Conservation (phyloP, 768 basidiomycete species). For the Psilocybe tampanensis region DNA sequence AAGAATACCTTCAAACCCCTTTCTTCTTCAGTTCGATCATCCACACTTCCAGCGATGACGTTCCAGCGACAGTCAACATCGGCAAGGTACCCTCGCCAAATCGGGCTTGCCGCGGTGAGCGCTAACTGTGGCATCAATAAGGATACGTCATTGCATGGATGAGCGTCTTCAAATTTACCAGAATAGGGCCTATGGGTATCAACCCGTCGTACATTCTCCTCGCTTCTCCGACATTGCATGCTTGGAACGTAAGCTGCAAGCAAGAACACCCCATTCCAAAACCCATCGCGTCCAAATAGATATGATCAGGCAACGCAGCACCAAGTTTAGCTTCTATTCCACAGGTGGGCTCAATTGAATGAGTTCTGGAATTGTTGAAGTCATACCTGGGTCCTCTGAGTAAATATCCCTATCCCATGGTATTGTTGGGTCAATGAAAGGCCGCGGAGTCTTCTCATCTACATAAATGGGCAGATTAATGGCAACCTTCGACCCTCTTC, state of each 20-base stretch:
- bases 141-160: too few species aligned
- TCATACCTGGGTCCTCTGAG: slow-evolving; percentile 79
- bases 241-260: slow-evolving; percentile 96
- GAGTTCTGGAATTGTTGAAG: not conserved
- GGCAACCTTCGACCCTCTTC: slow-evolving; percentile 91
- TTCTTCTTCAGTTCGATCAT: slow-evolving; percentile 95
- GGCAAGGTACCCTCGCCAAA: slow-evolving; percentile 92
- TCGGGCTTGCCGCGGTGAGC: slow-evolving; percentile 90
- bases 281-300: slow-evolving; percentile 99
- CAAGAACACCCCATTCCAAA: slow-evolving; percentile 99
- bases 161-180: slow-evolving; percentile 53
- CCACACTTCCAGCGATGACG: slow-evolving; percentile 97
- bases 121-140: slow-evolving; percentile 63
- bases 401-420: slow-evolving; percentile 85
- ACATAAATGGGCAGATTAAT: slow-evolving; percentile 95
- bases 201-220: slow-evolving; percentile 95
- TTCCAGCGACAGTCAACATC: slow-evolving; percentile 99
- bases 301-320: slow-evolving; percentile 86
- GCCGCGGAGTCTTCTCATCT: slow-evolving; percentile 83
- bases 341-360: slow-evolving; percentile 3
- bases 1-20: slow-evolving; percentile 74
- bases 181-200: slow-evolving; percentile 91
- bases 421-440: slow-evolving; percentile 92
- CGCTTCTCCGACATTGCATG: slow-evolving; percentile 92
- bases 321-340: slow-evolving; percentile 82